These are phyloP conservation scores for Aspergillus piperis DNA, from an alignment of 2,329 filamentous ascomycete species.

Conservation along the genomic window DNA sequence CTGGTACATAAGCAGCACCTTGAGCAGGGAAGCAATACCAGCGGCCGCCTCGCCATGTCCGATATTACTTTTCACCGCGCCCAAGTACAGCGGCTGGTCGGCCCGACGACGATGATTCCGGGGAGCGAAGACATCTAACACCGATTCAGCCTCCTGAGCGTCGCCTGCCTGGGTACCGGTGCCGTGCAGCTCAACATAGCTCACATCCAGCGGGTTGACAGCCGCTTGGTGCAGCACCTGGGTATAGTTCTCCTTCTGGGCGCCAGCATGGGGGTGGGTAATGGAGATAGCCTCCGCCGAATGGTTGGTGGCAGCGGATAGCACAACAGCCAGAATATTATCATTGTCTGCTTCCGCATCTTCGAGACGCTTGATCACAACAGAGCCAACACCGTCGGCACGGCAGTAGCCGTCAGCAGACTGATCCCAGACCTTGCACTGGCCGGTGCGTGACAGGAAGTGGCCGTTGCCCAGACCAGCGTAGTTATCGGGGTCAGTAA, in stretches of 20 bases:
- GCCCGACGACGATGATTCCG: no score
- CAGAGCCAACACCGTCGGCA: slow-evolving; percentile 51
- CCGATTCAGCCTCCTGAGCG: no score
- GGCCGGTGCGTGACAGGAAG: slow-evolving; percentile 39
- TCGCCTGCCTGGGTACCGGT: slow-evolving; percentile 40
- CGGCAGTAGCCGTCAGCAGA: slow-evolving; percentile 58
- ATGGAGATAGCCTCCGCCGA: slow-evolving; percentile 49
- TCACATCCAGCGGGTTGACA: slow-evolving; percentile 39
- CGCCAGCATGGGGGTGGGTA: slow-evolving; percentile 44
- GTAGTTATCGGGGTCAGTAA: slow-evolving; percentile 79
- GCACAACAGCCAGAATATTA: slow-evolving; percentile 46
- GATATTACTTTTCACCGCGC: slow-evolving; percentile 38
- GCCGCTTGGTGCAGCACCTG: slow-evolving; percentile 40
- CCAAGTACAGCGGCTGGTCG: slow-evolving; percentile 23
- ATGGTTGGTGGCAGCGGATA: slow-evolving; percentile 46
- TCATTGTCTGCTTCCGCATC: slow-evolving; percentile 54
- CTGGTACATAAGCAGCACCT: slow-evolving; percentile 66
- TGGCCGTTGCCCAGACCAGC: slow-evolving; percentile 63
- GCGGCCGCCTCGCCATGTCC: slow-evolving; percentile 50
- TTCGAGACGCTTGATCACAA: slow-evolving; percentile 55
- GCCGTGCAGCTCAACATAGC: slow-evolving; percentile 45
- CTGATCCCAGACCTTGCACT: slow-evolving; percentile 53
- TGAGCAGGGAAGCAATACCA: slow-evolving; percentile 51
- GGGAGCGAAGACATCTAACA: no score
- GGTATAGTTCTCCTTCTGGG: slow-evolving; percentile 40